Percentiles rank a stretch among this genome's conserved stretches.
Conservation (phyloP, 768 basidiomycete genomes). For the Tricholoma sp. region DNA sequence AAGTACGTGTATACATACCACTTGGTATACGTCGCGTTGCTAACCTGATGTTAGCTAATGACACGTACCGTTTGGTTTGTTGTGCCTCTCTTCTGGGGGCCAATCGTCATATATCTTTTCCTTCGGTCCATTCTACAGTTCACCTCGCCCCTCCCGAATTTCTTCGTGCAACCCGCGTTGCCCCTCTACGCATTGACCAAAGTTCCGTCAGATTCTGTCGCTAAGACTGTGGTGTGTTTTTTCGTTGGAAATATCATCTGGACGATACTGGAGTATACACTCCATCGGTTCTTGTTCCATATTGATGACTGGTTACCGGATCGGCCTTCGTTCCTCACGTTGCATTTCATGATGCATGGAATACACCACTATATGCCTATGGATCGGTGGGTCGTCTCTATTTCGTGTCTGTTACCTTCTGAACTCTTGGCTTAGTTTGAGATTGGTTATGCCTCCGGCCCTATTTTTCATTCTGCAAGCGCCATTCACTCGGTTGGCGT, state of each 20-base stretch:
- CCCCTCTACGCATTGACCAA: constrained; percentile 44
- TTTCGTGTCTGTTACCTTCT: neutral
- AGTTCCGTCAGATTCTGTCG: constrained; percentile 46
- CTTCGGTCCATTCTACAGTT: constrained; percentile 81
- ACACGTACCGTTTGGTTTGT: constrained; percentile 93
- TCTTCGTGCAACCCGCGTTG: constrained; percentile 49
- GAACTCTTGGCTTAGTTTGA: constrained; percentile 43
- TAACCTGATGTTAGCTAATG: constrained; percentile 43
- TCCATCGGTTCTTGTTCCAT: constrained; percentile 98
- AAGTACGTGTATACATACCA: constrained; percentile 42
- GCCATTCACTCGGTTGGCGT: constrained; percentile 85
- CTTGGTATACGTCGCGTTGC: neutral
- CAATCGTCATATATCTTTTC: constrained; percentile 77
- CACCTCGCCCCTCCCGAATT: constrained; percentile 60
- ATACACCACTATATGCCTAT: constrained; percentile 98
- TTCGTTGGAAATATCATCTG: constrained; percentile 83
- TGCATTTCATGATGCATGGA: constrained; percentile 93
- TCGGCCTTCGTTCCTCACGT: constrained; percentile 63
- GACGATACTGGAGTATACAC: constrained; percentile 88
- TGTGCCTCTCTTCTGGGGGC: constrained; percentile 87
- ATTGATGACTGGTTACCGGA: constrained; percentile 87
- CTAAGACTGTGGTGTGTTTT: constrained; percentile 64
- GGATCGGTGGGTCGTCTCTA: constrained; percentile 59
- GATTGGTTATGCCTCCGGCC: constrained; percentile 95
- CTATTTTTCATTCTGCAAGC: constrained; percentile 72